Percentiles rank a stretch among this genome's conserved stretches.
phyloP scores from a whole-genome alignment of 352 stramenopile genomes.

The Phytophthora gonapodyides region DNA sequence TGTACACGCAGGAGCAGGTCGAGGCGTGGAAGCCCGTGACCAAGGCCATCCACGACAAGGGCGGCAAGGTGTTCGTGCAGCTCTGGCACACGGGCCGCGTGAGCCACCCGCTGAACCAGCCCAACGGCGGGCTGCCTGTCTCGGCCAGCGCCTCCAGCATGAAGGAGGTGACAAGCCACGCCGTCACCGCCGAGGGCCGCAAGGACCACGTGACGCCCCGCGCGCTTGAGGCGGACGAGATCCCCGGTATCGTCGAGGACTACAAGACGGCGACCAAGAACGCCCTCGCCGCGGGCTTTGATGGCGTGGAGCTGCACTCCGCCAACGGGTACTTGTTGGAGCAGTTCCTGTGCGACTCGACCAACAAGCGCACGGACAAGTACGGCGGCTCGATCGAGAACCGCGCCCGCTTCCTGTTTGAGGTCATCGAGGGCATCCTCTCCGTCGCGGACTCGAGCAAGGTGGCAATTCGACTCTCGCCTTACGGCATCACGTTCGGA shows the following conservation, averaged over 20 bases:
- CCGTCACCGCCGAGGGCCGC: conserved; percentile 39
- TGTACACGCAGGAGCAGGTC: conserved; percentile 55
- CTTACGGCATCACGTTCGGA: conserved; percentile 37
- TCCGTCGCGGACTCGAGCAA: conserved; percentile 25
- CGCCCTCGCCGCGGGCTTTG: conserved; percentile 81
- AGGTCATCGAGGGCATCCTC: conserved; percentile 59
- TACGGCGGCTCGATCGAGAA: conserved; percentile 87
- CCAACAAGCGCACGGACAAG: conserved; percentile 79
- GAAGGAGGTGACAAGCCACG: conserved; percentile 32
- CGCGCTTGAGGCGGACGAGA: conserved; percentile 69
- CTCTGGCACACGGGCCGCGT: conserved; percentile 80
- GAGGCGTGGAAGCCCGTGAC: conserved; percentile 55
- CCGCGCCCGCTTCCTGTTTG: conserved; percentile 65
- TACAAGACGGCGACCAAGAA: conserved; percentile 66
- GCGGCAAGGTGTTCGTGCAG: conserved; percentile 71
- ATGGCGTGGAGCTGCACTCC: conserved; percentile 90
- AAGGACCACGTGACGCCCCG: conserved; percentile 49
- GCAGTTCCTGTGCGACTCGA: conserved; percentile 78
- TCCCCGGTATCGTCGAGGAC: conserved; percentile 65
- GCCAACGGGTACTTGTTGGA: conserved; percentile 93
- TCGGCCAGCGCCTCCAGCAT: conserved; percentile 42
- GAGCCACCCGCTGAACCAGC: conserved; percentile 60
- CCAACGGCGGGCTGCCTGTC: conserved; percentile 46
- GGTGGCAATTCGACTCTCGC: conserved; percentile 29
- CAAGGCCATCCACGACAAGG: conserved; percentile 73